phyloP scores from a whole-genome alignment of 352 stramenopile species.

The Thalassiosira oceanica region DNA sequence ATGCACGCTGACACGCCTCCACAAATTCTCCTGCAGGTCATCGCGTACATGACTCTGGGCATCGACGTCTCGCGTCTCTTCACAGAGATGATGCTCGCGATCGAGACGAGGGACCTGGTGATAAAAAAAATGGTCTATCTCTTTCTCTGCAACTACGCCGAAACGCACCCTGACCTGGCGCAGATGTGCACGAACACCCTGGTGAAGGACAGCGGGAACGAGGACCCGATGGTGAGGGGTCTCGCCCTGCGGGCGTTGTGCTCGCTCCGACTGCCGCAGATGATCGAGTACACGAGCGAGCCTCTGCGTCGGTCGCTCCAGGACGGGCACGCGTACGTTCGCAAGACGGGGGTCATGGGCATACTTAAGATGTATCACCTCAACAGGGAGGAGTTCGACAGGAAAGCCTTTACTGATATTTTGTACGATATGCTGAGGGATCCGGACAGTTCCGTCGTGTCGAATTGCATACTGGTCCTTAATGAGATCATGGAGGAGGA shows the following conservation, averaged over 20 bases:
- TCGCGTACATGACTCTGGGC: conserved; percentile 98
- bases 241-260: conserved; percentile 98
- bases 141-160: conserved; percentile 99
- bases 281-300: conserved; percentile 97
- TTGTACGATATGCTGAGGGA: conserved; percentile 98
- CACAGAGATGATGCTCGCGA: conserved; percentile 99
- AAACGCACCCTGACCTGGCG: conserved; percentile 98
- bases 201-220: conserved; percentile 89
- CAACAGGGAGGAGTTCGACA: conserved; percentile 94
- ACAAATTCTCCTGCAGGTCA: too few relatives aligned
- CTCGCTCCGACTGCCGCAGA: conserved; percentile 98
- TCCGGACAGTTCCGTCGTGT: conserved; percentile 96
- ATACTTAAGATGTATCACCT: conserved; percentile 99
- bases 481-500: conserved; percentile 93
- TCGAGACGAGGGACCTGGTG: conserved; percentile 97
- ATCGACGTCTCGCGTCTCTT: conserved; percentile 99
- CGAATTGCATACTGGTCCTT: conserved; percentile 97
- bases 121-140: conserved; percentile 99
- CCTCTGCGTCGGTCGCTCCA: conserved; percentile 91
- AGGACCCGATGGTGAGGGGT: conserved; percentile 85
- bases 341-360: conserved; percentile 98
- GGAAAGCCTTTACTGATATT: conserved; percentile 89
- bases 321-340: conserved; percentile 97
- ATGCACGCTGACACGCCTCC: too few relatives aligned
- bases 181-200: conserved; percentile 99